A percentile compares a stretch with the other conserved stretches of the same genome.
phyloP scores from a whole-genome alignment of 2,329 filamentous ascomycete species.

The Ophiostoma sp. region DNA sequence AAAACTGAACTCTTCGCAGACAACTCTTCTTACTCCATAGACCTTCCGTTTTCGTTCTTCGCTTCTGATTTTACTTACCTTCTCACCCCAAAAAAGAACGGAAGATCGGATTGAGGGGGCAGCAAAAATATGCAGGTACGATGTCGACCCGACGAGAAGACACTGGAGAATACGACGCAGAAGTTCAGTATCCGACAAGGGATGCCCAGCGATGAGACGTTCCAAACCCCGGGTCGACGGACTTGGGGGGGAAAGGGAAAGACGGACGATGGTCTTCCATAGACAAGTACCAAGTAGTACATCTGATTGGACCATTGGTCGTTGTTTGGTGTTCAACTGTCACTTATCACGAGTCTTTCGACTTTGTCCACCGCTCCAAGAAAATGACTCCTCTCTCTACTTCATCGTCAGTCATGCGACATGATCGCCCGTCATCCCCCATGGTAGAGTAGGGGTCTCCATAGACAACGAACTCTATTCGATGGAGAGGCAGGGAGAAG shows the following conservation, averaged over 20 bases:
- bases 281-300: background rate
- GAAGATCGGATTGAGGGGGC: slow-evolving; percentile 14
- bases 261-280: slow-evolving; percentile 1
- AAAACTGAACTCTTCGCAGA: too few relatives aligned
- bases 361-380: background rate
- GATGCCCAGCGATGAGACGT: slow-evolving; percentile 20
- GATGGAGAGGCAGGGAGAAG: background rate
- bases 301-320: background rate
- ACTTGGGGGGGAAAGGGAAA: background rate
- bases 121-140: background rate
- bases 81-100: background rate
- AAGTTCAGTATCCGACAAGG: background rate
- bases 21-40: too few relatives aligned
- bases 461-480: background rate
- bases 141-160: background rate
- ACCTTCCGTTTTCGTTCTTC: background rate
- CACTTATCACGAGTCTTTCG: background rate
- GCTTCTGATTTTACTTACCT: background rate
- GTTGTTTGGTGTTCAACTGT: background rate
- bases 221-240: slow-evolving; percentile 23
- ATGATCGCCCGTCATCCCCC: background rate
- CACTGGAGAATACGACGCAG: background rate
- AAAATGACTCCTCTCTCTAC: background rate
- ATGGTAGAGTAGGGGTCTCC: background rate
- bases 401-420: slow-evolving; percentile 10